Base-by-base conservation (phyloP, 202 grass and related monocot genomes). In the Setaria italica region DNA sequence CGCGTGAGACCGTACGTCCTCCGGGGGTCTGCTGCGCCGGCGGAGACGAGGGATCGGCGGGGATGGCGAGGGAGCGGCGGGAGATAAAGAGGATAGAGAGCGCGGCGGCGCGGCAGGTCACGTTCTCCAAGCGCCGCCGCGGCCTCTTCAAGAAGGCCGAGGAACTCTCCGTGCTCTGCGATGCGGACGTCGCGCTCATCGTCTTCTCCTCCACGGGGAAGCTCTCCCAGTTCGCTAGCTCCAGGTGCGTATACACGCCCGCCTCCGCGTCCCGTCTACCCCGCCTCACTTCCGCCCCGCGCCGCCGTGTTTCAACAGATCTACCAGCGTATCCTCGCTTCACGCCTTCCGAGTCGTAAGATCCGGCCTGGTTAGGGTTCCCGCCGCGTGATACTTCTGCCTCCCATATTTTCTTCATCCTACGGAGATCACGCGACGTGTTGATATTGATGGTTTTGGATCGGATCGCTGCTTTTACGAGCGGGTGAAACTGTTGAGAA, bases 121-220 rank as follows among this genome's bases (percentile, higher is more conserved):
- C 91, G 84, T 95, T 95, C 91, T 95, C 94, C 81, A 95, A 95
- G 89, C 84, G 94, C 81, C 89, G 94, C 75, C 72, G 94, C 82
- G 94, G 94, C 2, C 87, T 95, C 67, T 93, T 95, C 80, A 95
- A 95, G 94, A 95, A 95, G 87, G 94, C 94, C 9, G 91, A 95
- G 87, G 91, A 95, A 82, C 94, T 95, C 74, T 93, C 93, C 47
- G 85, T 95, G 32, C 89, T 95, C 0, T 95, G 93, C 59, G 93
- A 95, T 76, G 93, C 88, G 19, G 93, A 95, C 82, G 94, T 95
- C 83, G 94, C 91, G 50, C 91, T 96, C 81, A 89, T 95, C 77
- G 87, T 95, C 73, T 93, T 96, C 94, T 95, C 94, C 7, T 88
- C 94, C 77, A 96, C 94, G 4, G 89, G 91, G 45, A 96, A 90